These are phyloP conservation scores for Gloeopeniophorella convolvens DNA, from an alignment of 768 basidiomycete species.

Conservation along the genomic window DNA sequence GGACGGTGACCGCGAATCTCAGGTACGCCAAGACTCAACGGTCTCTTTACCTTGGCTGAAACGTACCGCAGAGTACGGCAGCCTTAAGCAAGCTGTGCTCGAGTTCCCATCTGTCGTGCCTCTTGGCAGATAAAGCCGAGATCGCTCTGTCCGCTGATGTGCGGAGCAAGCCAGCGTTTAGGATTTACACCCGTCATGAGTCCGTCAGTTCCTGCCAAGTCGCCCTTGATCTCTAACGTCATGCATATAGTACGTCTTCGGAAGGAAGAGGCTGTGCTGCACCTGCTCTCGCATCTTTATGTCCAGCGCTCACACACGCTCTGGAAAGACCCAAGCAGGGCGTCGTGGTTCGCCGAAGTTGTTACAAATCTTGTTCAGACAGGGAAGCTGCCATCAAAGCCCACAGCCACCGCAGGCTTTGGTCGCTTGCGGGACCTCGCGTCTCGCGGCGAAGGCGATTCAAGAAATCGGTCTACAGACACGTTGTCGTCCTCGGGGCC, in stretches of 20 bases:
- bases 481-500: slow-evolving; percentile 68
- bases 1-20: not conserved
- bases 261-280: slow-evolving; percentile 43
- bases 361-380: slow-evolving; percentile 36
- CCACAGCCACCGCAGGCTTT: slow-evolving; percentile 30
- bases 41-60: slow-evolving; percentile 27
- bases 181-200: slow-evolving; percentile 62
- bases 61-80: slow-evolving; percentile 51
- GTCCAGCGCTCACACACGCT: slow-evolving; percentile 65
- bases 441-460: slow-evolving; percentile 28
- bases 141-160: slow-evolving; percentile 52
- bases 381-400: slow-evolving; percentile 29
- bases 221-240: too few species aligned
- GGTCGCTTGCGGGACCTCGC: slow-evolving; percentile 35
- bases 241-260: too few species aligned
- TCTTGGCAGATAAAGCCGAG: slow-evolving; percentile 79
- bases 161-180: slow-evolving; percentile 55
- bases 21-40: slow-evolving; percentile 7
- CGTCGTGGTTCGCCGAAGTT: slow-evolving; percentile 66
- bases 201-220: slow-evolving; percentile 29
- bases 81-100: slow-evolving; percentile 70
- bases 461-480: slow-evolving; percentile 58
- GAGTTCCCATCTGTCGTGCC: slow-evolving; percentile 79
- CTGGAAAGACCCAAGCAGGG: slow-evolving; percentile 70
- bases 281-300: slow-evolving; percentile 86